phyloP scores from a whole-genome alignment of 345 rosid species.

The Lepidium didymum region DNA sequence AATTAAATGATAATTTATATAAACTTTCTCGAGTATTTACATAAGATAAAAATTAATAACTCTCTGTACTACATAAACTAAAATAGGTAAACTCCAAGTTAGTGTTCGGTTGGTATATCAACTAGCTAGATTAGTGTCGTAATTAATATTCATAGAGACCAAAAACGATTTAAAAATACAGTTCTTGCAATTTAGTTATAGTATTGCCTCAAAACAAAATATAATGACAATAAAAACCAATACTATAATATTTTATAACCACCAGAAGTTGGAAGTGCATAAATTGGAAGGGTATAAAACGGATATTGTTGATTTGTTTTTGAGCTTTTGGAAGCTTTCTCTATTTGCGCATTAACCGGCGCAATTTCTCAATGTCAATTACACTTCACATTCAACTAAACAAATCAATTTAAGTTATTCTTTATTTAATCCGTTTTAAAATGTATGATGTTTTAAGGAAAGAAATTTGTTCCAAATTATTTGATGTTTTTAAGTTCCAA shows the following conservation, averaged over 20 bases:
- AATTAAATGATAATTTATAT: neutral
- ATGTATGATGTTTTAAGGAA: too few relatives aligned
- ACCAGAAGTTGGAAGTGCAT: constrained; percentile 10
- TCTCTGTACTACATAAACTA: neutral
- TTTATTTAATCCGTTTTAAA: too few relatives aligned
- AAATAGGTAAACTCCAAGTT: too few relatives aligned
- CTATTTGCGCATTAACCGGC: constrained; percentile 25
- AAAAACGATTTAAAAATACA: too few relatives aligned
- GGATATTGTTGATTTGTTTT: constrained; percentile 8
- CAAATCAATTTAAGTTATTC: neutral
- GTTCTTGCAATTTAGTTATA: too few relatives aligned
- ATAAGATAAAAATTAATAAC: neutral
- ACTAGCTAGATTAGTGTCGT: too few relatives aligned
- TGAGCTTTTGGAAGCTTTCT: constrained; percentile 12
- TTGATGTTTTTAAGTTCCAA: too few relatives aligned
- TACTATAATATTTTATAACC: neutral
- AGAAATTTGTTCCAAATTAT: too few relatives aligned
- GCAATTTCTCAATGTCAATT: constrained; percentile 10
- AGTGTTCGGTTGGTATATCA: too few relatives aligned
- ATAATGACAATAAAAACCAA: too few relatives aligned
- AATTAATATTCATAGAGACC: too few relatives aligned
- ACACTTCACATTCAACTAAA: neutral
- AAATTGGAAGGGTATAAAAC: constrained; percentile 6
- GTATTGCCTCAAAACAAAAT: too few relatives aligned
- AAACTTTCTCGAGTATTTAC: neutral